phyloP scores from a whole-genome alignment of 768 basidiomycete species.

The Punctularia strigosozonata region DNA sequence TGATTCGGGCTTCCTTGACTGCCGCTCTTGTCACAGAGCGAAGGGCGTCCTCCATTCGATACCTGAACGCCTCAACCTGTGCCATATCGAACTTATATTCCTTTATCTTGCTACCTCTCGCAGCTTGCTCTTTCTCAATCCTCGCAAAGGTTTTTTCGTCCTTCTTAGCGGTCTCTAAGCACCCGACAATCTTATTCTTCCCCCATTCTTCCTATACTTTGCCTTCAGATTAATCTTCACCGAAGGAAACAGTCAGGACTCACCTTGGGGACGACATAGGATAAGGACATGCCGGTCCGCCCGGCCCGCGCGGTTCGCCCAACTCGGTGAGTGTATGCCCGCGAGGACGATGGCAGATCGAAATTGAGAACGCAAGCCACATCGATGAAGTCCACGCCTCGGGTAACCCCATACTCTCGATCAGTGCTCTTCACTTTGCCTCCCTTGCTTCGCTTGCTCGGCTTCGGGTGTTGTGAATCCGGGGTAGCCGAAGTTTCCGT shows the following conservation, averaged over 20 bases:
- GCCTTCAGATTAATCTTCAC: not conserved
- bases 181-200: slow-evolving; percentile 61
- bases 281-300: slow-evolving; percentile 82
- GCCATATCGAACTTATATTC: slow-evolving; percentile 94
- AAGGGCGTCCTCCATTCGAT: slow-evolving; percentile 95
- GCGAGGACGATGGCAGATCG: slow-evolving; percentile 82
- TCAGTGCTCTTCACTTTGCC: too few relatives aligned
- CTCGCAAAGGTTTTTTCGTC: slow-evolving; percentile 71
- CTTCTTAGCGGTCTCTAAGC: slow-evolving; percentile 52
- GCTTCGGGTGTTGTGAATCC: slow-evolving; percentile 33
- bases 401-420: slow-evolving; percentile 86
- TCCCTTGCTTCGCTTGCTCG: slow-evolving; percentile 30
- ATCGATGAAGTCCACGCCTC: slow-evolving; percentile 94
- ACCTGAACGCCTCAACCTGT: slow-evolving; percentile 94
- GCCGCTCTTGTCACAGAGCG: slow-evolving; percentile 77
- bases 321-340: slow-evolving; percentile 89
- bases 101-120: slow-evolving; percentile 45
- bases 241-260: not conserved
- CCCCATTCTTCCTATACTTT: slow-evolving; percentile 60
- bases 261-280: slow-evolving; percentile 60
- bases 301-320: slow-evolving; percentile 96
- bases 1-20: slow-evolving; percentile 84
- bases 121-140: slow-evolving; percentile 68
- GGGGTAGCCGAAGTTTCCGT: slow-evolving; percentile 26
- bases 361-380: slow-evolving; percentile 98